Evolutionary conservation across 306 rosid genomes (phyloP), one percentile per base, ranked within the genome.

Genomic region (Vigna hirtella): DNA sequence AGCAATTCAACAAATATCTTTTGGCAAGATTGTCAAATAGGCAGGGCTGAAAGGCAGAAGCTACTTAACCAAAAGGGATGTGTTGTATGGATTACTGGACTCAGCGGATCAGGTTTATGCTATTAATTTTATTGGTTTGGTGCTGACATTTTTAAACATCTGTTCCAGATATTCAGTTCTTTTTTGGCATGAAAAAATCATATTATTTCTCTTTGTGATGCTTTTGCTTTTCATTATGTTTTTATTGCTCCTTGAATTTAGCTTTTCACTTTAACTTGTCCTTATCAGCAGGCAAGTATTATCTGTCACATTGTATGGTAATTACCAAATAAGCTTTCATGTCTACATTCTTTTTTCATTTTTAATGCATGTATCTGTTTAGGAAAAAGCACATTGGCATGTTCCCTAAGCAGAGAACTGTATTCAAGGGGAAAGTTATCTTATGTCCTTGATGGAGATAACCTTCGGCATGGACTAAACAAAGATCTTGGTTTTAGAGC

Each of bases 381-480:
- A 93, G 98, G 98, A 80, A 93, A 93, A 87, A 93, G 94, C 84
- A 90, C 94, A n/a, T 69, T 93, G 75, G 94, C 98, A 5, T 93
- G 93, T 83, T 82, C 94, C 52, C 47, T 90, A 45, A 86, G 94
- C 77, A 86, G 90, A 68, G 94, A 87, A 50, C 85, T 93, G 52
- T 71, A 93, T 74, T 66, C 79, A 7, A 89, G 79, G 82, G 96
- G 92, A 43, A 93, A 89, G 74, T 80, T 93, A 57, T 87, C 97
- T 32, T 93, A 93, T 77, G 78, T 90, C 66, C 97, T 93, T 77
- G 97, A 93, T 76, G 98, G 98, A 71, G 98, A 93, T 82, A 90
- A 93, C 79, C 92, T 93, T 79, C 88, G 98, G 66, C 94, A 93
- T 86, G 96, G 98, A 79, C 83, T 93, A 65, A 93, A 89, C 82